Evolutionary conservation across 257 asterid species (phyloP).

Genomic region (Echium plantagineum): DNA sequence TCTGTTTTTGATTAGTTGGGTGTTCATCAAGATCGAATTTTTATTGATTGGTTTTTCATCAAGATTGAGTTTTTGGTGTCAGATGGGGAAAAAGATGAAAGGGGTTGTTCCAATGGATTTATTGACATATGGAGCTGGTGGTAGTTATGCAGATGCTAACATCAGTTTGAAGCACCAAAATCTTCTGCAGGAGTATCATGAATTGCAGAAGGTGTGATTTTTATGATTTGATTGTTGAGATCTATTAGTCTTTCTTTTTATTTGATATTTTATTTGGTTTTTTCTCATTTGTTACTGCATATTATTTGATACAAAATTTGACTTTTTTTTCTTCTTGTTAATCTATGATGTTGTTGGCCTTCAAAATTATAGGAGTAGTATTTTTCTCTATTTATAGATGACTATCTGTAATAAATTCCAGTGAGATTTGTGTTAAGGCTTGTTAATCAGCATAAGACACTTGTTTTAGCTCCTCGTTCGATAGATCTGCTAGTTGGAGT

Average conservation of each 20-base stretch:
- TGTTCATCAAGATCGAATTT: background rate
- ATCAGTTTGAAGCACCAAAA: conserved; percentile 39
- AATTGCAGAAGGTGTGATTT: conserved; percentile 48
- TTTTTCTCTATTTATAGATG: no score
- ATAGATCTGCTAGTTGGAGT: no score
- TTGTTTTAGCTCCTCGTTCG: no score
- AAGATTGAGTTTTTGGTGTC: no score
- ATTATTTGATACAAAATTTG: background rate
- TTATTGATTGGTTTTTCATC: conserved; percentile 15
- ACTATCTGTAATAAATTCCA: no score
- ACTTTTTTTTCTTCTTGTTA: background rate
- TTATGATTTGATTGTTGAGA: conserved; percentile 13
- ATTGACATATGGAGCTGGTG: no score
- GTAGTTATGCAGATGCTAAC: conserved; percentile 26
- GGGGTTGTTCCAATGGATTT: conserved; percentile 23
- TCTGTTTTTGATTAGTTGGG: no score
- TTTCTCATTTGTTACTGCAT: conserved; percentile 6
- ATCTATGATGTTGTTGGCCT: background rate
- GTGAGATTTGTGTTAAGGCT: no score
- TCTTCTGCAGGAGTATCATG: conserved; percentile 62
- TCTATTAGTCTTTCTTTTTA: conserved; percentile 7
- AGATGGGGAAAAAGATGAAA: conserved; percentile 11
- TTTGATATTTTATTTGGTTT: conserved; percentile 9
- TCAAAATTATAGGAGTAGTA: no score
- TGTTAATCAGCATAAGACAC: no score